These are phyloP conservation scores for Boletus pseudopeckii DNA, from an alignment of 768 basidiomycete genomes.

Conservation along the genomic window DNA sequence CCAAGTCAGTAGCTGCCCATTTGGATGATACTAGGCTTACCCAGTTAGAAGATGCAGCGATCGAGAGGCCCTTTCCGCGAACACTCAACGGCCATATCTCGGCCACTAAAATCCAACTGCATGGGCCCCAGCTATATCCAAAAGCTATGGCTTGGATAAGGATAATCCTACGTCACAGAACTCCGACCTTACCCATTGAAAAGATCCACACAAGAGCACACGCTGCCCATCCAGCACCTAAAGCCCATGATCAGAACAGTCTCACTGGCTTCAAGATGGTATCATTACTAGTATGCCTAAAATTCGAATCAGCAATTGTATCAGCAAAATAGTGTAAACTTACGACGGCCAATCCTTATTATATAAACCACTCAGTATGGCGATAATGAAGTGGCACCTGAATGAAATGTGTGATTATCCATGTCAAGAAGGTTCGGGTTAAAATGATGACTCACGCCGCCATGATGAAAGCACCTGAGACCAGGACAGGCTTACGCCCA, in stretches of 20 bases:
- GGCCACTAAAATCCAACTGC: constrained; percentile 73
- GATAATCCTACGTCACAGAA: background rate
- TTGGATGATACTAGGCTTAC: constrained; percentile 30
- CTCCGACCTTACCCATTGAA: constrained; percentile 47
- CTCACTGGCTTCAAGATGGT: background rate
- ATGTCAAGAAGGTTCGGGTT: constrained; percentile 8
- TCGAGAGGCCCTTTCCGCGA: constrained; percentile 72
- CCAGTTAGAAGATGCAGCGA: constrained; percentile 76
- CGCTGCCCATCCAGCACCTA: constrained; percentile 70
- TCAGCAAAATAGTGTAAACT: constrained; percentile 18
- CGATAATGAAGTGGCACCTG: constrained; percentile 69
- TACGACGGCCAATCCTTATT: constrained; percentile 51
- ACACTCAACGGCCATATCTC: constrained; percentile 73
- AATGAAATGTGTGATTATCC: constrained; percentile 23
- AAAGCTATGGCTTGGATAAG: constrained; percentile 39
- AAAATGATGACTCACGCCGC: constrained; percentile 41
- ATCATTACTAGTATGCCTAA: constrained; percentile 4
- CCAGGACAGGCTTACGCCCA: constrained; percentile 69
- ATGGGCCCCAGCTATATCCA: constrained; percentile 79
- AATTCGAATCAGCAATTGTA: background rate
- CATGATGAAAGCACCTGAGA: constrained; percentile 76
- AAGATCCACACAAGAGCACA: constrained; percentile 74
- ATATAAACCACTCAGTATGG: constrained; percentile 59
- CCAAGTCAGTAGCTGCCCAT: background rate
- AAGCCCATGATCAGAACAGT: background rate